Evolutionary conservation across 164 flowering plant genomes (phyloP).

Genomic region (Kalanchoe fedtschenkoi): DNA sequence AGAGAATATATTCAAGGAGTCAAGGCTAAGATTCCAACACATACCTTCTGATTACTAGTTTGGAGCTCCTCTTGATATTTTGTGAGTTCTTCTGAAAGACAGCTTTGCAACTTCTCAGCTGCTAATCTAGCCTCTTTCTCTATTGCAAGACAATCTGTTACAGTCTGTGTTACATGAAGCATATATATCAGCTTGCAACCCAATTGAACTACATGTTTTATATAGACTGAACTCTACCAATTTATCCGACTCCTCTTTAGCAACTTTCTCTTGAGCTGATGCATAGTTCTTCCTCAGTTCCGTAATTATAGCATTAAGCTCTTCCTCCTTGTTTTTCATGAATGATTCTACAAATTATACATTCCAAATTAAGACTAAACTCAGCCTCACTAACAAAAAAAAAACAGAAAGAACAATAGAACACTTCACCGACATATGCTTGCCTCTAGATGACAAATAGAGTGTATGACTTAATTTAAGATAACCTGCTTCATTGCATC

Average conservation of each 20-base stretch:
- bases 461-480: background rate
- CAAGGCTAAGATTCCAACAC: no score
- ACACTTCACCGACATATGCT: no score
- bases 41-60: conserved; percentile 61
- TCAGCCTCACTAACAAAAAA: background rate
- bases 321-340: conserved; percentile 51
- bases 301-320: conserved; percentile 32
- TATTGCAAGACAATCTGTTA: conserved; percentile 36
- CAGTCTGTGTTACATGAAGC: conserved; percentile 18
- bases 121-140: conserved; percentile 43
- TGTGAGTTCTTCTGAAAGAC: conserved; percentile 41
- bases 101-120: conserved; percentile 37
- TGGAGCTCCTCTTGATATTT: conserved; percentile 37
- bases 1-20: background rate
- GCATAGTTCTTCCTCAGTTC: conserved; percentile 33
- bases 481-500: conserved; percentile 36
- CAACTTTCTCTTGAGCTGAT: conserved; percentile 33
- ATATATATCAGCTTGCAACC: background rate
- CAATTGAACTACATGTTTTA: background rate
- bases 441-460: background rate
- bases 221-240: conserved; percentile 27
- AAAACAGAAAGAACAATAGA: no score
- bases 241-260: conserved; percentile 58
- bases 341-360: conserved; percentile 31
- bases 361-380: no score